Conservation (phyloP, 768 basidiomycete species). For the Goffeauzyma gilvescens region DNA sequence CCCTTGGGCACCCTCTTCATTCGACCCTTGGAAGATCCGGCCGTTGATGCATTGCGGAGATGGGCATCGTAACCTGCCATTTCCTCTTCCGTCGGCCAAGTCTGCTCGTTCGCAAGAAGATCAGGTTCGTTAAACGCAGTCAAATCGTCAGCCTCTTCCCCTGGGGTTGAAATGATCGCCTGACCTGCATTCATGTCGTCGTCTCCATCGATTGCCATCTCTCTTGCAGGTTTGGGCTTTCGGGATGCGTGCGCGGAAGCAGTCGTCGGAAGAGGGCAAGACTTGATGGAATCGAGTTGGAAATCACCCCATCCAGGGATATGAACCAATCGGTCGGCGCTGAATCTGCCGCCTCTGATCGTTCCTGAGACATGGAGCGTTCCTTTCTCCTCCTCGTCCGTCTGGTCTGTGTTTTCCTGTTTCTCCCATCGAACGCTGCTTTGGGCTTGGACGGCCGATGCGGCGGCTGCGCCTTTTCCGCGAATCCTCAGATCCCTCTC, state of each 20-base stretch:
- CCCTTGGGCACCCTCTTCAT: constrained; percentile 81
- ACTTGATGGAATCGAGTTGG: constrained; percentile 38
- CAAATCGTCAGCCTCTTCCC: constrained; percentile 57
- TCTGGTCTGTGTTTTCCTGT: too few relatives aligned
- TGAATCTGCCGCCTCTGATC: constrained; percentile 58
- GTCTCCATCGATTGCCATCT: constrained; percentile 51
- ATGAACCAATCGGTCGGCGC: constrained; percentile 69
- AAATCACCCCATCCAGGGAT: constrained; percentile 76
- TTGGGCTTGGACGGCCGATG: too few relatives aligned
- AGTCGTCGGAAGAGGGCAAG: constrained; percentile 25
- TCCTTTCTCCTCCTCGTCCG: constrained; percentile 37
- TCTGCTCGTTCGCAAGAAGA: constrained; percentile 65
- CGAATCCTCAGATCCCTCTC: constrained; percentile 5
- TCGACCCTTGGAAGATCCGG: constrained; percentile 43
- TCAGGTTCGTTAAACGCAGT: constrained; percentile 75
- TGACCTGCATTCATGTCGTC: constrained; percentile 27
- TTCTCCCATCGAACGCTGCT: constrained; percentile 6
- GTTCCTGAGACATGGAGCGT: constrained; percentile 59
- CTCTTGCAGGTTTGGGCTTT: too few relatives aligned
- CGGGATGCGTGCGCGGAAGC: constrained; percentile 26
- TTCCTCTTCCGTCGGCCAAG: constrained; percentile 96
- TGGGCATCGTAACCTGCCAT: constrained; percentile 40
- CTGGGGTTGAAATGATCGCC: constrained; percentile 48
- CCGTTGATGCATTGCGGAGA: constrained; percentile 23
- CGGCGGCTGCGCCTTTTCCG: background rate